Conservation (phyloP, 1,139 yeast species). For the Candida freyschussii region DNA sequence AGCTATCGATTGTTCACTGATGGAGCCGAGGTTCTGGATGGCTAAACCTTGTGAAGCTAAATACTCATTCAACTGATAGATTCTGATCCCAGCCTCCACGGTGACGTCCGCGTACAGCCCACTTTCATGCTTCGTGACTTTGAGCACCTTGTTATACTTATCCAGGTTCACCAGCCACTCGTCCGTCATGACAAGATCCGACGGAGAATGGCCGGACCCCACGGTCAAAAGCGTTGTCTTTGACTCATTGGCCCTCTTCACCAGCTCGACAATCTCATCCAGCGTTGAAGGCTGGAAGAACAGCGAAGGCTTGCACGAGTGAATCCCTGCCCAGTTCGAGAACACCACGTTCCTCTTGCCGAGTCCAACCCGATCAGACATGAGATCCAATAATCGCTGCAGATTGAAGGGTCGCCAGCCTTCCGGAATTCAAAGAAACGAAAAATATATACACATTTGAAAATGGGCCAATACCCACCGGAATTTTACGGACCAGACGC, state of each 20-base stretch:
- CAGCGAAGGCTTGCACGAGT: slow-evolving; percentile 66
- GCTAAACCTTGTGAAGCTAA: slow-evolving; percentile 66
- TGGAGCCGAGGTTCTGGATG: slow-evolving; percentile 88
- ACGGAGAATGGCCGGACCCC: slow-evolving; percentile 96
- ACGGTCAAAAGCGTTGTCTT: slow-evolving; percentile 75
- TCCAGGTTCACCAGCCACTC: slow-evolving; percentile 92
- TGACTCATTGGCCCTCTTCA: slow-evolving; percentile 55
- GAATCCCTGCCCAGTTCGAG: slow-evolving; percentile 91
- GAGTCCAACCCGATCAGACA: slow-evolving; percentile 19
- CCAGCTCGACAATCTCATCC: slow-evolving; percentile 60
- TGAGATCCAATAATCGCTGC: no score
- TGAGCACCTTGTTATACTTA: slow-evolving; percentile 54
- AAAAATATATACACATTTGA: no score
- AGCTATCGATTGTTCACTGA: slow-evolving; percentile 89
- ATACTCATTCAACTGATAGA: slow-evolving; percentile 70
- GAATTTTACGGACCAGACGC: no score
- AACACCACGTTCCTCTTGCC: slow-evolving; percentile 29
- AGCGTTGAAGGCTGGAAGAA: slow-evolving; percentile 69
- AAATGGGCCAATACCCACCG: no score
- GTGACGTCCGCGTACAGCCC: slow-evolving; percentile 82
- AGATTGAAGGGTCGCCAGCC: no score
- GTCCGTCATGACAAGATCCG: slow-evolving; percentile 79
- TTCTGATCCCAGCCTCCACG: slow-evolving; percentile 86
- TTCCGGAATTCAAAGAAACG: no score
- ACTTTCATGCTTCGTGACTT: slow-evolving; percentile 34